Evolutionary conservation across 2,329 filamentous ascomycete species (phyloP).

Genomic region (Pseudogymnoascus sp.): DNA sequence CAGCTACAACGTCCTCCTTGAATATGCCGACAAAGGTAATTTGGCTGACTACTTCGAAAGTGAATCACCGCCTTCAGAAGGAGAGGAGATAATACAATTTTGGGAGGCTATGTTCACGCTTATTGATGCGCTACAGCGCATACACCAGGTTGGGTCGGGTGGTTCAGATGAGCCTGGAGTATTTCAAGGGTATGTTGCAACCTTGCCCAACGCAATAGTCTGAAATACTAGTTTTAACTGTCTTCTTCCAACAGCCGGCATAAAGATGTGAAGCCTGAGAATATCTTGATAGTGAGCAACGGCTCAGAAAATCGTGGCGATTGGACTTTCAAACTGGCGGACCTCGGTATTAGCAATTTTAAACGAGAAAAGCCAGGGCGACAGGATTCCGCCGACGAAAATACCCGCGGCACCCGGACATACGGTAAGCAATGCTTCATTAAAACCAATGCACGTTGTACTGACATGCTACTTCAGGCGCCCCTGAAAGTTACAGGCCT

Average conservation of each 20-base stretch:
- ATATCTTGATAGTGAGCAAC: slow-evolving; percentile 26
- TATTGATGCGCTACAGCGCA: slow-evolving; percentile 23
- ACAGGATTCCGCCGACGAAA: not conserved
- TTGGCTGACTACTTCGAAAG: slow-evolving; percentile 28
- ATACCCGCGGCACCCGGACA: slow-evolving; percentile 12
- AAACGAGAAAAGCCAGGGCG: not conserved
- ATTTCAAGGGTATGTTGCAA: slow-evolving; percentile 9
- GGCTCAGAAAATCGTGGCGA: slow-evolving; percentile 17
- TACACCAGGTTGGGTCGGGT: slow-evolving; percentile 13
- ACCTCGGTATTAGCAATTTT: slow-evolving; percentile 22
- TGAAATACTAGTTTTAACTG: not conserved
- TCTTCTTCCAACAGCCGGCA: slow-evolving; percentile 23
- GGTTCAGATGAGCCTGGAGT: too few relatives aligned
- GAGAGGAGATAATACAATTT: slow-evolving; percentile 26
- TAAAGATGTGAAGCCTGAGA: slow-evolving; percentile 29
- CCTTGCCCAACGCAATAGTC: slow-evolving; percentile 12
- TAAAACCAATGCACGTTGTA: not conserved
- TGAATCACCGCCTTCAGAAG: slow-evolving; percentile 20
- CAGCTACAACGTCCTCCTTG: slow-evolving; percentile 29
- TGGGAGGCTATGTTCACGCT: slow-evolving; percentile 28
- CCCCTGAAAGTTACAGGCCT: slow-evolving; percentile 27
- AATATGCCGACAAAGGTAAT: slow-evolving; percentile 30
- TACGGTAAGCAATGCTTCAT: slow-evolving; percentile 16
- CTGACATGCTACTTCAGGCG: slow-evolving; percentile 19
- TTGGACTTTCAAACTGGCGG: slow-evolving; percentile 27